Conservation (phyloP, 805 yeast genomes). For the Ogataea trehalophila region DNA sequence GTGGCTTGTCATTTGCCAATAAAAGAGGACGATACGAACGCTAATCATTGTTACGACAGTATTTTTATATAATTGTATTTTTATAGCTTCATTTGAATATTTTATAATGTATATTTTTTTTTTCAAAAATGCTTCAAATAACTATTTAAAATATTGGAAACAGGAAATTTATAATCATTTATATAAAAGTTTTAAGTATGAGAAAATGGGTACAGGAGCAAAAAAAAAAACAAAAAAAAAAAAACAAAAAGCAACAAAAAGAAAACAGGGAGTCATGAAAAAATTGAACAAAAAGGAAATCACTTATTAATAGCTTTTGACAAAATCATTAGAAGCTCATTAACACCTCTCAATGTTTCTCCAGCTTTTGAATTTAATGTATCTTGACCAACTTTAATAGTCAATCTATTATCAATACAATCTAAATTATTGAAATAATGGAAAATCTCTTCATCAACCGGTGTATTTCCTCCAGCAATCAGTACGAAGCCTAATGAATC, state of each 20-base stretch:
- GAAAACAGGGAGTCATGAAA: background rate
- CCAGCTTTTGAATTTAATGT: slow-evolving; percentile 42
- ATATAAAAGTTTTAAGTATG: background rate
- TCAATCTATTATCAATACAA: slow-evolving; percentile 42
- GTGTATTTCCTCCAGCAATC: slow-evolving; percentile 61
- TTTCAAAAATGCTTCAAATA: too few species aligned
- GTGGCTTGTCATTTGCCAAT: too few species aligned
- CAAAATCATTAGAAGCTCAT: slow-evolving; percentile 57
- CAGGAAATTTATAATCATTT: too few species aligned
- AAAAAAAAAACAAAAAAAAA: too few species aligned
- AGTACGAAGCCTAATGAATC: slow-evolving; percentile 39
- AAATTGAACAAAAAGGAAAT: background rate
- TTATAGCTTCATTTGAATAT: too few species aligned
- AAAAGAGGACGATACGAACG: too few species aligned
- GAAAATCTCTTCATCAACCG: slow-evolving; percentile 65
- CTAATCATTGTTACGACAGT: too few species aligned
- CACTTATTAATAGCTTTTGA: slow-evolving; percentile 13
- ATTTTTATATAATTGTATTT: too few species aligned
- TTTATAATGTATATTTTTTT: too few species aligned
- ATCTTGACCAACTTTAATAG: slow-evolving; percentile 53
- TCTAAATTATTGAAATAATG: slow-evolving; percentile 45
- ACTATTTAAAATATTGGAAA: too few species aligned
- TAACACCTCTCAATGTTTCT: slow-evolving; percentile 62
- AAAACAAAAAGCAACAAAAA: background rate
- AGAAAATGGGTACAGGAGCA: too few species aligned